Conservation (phyloP, 306 rosid species). For the Albizia julibrissin region DNA sequence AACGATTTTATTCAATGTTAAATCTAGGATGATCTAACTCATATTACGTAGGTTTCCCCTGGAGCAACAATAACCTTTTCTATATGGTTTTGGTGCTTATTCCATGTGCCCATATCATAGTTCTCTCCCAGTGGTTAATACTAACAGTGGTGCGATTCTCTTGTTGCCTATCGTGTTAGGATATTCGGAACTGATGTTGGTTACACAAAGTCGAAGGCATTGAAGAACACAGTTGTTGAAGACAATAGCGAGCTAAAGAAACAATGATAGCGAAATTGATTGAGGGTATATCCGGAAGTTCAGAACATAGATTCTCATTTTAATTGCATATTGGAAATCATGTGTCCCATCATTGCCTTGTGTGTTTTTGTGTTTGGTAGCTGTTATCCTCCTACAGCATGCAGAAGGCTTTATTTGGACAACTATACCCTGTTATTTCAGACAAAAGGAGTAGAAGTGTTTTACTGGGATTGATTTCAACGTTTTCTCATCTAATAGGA, state of each 20-base stretch:
- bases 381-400: conserved; percentile 34
- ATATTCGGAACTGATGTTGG: conserved; percentile 85
- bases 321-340: conserved; percentile 37
- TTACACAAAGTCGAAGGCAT: conserved; percentile 78
- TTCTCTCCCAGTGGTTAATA: not conserved
- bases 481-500: not conserved
- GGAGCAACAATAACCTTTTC: not conserved
- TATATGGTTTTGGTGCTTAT: not conserved
- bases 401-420: conserved; percentile 39
- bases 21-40: conserved; percentile 5
- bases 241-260: conserved; percentile 49
- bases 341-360: conserved; percentile 24
- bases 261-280: conserved; percentile 9
- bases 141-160: conserved; percentile 23
- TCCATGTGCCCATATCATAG: not conserved
- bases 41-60: not conserved
- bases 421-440: conserved; percentile 37
- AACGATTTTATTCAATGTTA: not conserved
- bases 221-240: conserved; percentile 53
- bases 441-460: conserved; percentile 25
- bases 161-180: conserved; percentile 45
- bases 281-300: conserved; percentile 36
- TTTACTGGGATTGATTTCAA: conserved; percentile 16
- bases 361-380: conserved; percentile 39
- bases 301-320: conserved; percentile 37